These are phyloP conservation scores for Floccularia luteovirens DNA, from an alignment of 768 basidiomycete species.

Conservation along the genomic window DNA sequence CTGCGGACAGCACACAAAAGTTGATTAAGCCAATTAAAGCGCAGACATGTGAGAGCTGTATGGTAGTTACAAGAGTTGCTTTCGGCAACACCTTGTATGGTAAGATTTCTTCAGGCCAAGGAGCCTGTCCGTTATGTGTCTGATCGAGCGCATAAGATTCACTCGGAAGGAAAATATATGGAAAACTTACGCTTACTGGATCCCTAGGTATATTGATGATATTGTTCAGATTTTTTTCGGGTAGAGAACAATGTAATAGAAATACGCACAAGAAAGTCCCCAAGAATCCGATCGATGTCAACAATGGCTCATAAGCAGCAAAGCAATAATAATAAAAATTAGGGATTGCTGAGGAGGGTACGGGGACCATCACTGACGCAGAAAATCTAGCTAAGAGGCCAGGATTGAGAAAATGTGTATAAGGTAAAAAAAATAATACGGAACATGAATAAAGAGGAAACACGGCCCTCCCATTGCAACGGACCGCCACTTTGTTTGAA, in stretches of 20 bases:
- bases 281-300: constrained; percentile 57
- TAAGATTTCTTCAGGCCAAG: constrained; percentile 45
- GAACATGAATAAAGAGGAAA: too few relatives aligned
- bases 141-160: constrained; percentile 17
- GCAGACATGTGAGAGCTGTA: constrained; percentile 75
- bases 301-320: constrained; percentile 64
- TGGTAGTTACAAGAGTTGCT: constrained; percentile 61
- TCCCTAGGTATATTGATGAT: constrained; percentile 29
- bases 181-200: constrained; percentile 44
- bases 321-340: constrained; percentile 69
- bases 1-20: constrained; percentile 54
- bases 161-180: constrained; percentile 1
- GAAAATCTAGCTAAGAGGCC: too few relatives aligned
- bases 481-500: too few relatives aligned
- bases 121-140: constrained; percentile 72
- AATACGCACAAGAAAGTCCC: constrained; percentile 43
- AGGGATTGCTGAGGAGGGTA: constrained; percentile 54
- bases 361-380: too few relatives aligned
- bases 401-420: too few relatives aligned
- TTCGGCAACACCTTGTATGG: constrained; percentile 45
- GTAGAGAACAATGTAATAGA: constrained; percentile 5
- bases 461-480: too few relatives aligned
- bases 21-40: constrained; percentile 69
- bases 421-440: too few relatives aligned
- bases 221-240: constrained; percentile 4